Evolutionary conservation across 495 filamentous ascomycete genomes (phyloP).

Genomic region (Penicillium herquei): DNA sequence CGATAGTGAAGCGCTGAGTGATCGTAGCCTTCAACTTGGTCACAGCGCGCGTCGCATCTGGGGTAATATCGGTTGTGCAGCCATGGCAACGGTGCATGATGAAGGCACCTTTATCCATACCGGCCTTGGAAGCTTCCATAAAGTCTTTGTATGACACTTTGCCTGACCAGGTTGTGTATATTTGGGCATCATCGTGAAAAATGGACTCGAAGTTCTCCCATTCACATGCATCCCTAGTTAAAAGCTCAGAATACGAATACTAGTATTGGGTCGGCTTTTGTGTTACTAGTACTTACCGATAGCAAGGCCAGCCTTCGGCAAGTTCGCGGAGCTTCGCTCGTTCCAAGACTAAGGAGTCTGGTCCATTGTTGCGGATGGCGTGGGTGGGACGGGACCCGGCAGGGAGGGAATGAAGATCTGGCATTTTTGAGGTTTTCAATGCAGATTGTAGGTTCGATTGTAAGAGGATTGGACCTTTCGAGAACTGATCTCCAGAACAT

Average conservation of each 20-base stretch:
- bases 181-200: constrained; percentile 55
- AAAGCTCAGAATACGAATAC: not conserved
- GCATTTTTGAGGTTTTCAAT: constrained; percentile 11
- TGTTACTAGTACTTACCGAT: constrained; percentile 32
- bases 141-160: constrained; percentile 53
- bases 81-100: constrained; percentile 69
- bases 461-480: not conserved
- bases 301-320: constrained; percentile 68
- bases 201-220: constrained; percentile 64
- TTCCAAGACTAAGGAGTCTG: constrained; percentile 43
- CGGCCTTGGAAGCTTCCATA: constrained; percentile 57
- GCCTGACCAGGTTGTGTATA: constrained; percentile 66
- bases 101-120: constrained; percentile 60
- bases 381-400: constrained; percentile 23
- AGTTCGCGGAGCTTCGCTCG: constrained; percentile 58
- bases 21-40: constrained; percentile 72
- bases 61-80: constrained; percentile 53
- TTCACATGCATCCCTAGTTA: constrained; percentile 53
- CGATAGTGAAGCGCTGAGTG: constrained; percentile 59
- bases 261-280: not conserved
- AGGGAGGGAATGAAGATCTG: constrained; percentile 30
- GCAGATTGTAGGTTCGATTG: not conserved
- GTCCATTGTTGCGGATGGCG: constrained; percentile 58
- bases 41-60: constrained; percentile 50
- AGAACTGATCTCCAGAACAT: too few relatives aligned